phyloP scores from a whole-genome alignment of 2,329 filamentous ascomycete species.

The Endothia cerciana region DNA sequence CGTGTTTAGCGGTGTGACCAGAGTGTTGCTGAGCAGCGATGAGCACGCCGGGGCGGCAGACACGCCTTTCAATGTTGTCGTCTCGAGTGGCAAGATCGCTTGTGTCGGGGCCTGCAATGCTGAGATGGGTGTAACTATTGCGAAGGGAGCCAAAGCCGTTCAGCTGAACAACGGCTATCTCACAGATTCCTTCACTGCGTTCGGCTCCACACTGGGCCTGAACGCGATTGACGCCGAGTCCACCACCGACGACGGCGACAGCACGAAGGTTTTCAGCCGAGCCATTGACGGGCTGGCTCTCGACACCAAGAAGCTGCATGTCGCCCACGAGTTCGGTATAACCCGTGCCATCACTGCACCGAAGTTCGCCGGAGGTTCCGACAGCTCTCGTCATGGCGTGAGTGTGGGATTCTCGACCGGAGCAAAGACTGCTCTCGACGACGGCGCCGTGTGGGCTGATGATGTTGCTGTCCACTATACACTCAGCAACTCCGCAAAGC shows the following conservation, averaged over 20 bases:
- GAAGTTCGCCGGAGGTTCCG: slow-evolving; percentile 41
- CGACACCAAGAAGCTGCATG: slow-evolving; percentile 59
- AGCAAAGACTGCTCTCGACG: slow-evolving; percentile 49
- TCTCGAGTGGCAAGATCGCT: slow-evolving; percentile 56
- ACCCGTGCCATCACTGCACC: slow-evolving; percentile 64
- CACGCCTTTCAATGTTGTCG: slow-evolving; percentile 50
- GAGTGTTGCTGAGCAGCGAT: slow-evolving; percentile 53
- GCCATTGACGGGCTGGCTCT: slow-evolving; percentile 61
- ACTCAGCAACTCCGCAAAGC: slow-evolving; percentile 52
- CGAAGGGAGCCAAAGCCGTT: slow-evolving; percentile 44
- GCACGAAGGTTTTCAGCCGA: slow-evolving; percentile 55
- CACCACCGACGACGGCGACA: slow-evolving; percentile 55
- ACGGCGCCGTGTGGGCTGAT: slow-evolving; percentile 55
- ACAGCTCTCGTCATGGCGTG: slow-evolving; percentile 55
- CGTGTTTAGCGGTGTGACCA: slow-evolving; percentile 61
- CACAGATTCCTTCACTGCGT: slow-evolving; percentile 62
- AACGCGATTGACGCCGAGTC: slow-evolving; percentile 65
- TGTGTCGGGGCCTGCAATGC: slow-evolving; percentile 59
- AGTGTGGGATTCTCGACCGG: slow-evolving; percentile 62
- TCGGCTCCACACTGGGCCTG: slow-evolving; percentile 64
- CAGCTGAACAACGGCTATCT: slow-evolving; percentile 62
- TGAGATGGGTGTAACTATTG: slow-evolving; percentile 46
- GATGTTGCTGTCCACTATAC: slow-evolving; percentile 64
- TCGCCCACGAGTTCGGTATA: slow-evolving; percentile 58
- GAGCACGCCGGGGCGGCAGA: slow-evolving; percentile 34